Evolutionary conservation across 441 rosid species (phyloP), one percentile per base, ranked within the genome.

Genomic region (Pelargonium myrrhifolium): DNA sequence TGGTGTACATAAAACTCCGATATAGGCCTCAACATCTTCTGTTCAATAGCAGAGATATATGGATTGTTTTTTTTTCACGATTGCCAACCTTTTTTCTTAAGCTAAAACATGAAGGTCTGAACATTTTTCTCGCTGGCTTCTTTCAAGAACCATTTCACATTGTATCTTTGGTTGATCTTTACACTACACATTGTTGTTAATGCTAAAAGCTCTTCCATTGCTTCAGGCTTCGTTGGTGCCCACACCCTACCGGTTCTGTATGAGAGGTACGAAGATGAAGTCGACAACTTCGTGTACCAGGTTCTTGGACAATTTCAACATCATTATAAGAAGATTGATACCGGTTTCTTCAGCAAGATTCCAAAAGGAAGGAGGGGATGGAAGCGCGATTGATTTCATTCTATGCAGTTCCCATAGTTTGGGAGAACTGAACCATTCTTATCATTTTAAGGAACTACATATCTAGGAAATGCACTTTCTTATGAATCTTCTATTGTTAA

Each of bases 221-320:
- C 7, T 72, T 70, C 79, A 90, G 98, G 98, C 72, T 92, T 92
- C 55, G 85, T 92, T 56, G 95, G 85, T 14, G 98, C 96, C 1
- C 98, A 94, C 68, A 87, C 96, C 21, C 22, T 94, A 76, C 99
- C 99, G 1, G 96, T 88, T 59, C 76, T 94, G 56, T 91, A 94
- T 1, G 98, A 94, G 84, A 83, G 75, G 76, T 76, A 94, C 12
- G 98, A 94, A 74, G 84, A 92, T 37, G 75, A 86, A 74, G 84
- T 94, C 0, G 99, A 94, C 71, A 79, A 75, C 69, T 83, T 94
- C 9, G 70, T 83, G 58, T 74, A 76, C 80, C 78, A 76, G 60
- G 17, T 84, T 69, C 61, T 94, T 1, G 83, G 77, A 26, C 94
- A 86, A 84, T 75, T 92, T 62, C 92, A 83, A 51, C 74, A 86